Conservation (phyloP, 139 green algal genomes). For the Volvox africanus region DNA sequence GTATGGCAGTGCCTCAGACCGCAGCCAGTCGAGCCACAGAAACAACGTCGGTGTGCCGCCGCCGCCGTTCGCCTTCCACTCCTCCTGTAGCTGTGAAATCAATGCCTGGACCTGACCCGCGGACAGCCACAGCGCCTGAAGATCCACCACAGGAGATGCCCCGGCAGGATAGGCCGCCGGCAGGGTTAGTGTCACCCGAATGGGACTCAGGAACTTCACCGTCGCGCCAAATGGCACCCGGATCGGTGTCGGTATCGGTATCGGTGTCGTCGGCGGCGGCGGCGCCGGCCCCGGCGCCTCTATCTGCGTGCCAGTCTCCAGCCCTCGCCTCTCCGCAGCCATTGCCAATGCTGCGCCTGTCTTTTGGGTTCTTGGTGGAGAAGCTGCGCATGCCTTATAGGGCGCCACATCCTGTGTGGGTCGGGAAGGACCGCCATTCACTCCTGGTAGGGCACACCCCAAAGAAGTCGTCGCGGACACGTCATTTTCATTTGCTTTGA, state of each 20-base stretch:
- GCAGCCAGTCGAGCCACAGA: constrained; percentile 74
- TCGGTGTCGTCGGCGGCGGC: neutral
- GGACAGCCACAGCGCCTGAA: constrained; percentile 63
- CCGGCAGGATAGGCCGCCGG: constrained; percentile 56
- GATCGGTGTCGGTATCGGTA: neutral
- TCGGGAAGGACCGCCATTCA: too few species aligned
- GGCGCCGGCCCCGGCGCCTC: neutral
- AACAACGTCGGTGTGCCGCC: constrained; percentile 60
- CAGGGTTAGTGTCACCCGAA: constrained; percentile 63
- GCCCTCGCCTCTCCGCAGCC: neutral
- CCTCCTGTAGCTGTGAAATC: constrained; percentile 36
- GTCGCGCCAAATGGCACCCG: constrained; percentile 27
- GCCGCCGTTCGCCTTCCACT: constrained; percentile 60
- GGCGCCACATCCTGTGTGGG: too few species aligned
- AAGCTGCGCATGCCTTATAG: too few species aligned
- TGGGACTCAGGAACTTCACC: constrained; percentile 57
- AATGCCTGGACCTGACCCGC: constrained; percentile 19
- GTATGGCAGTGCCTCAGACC: constrained; percentile 49
- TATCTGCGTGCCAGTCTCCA: constrained; percentile 6
- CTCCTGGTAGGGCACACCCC: too few species aligned
- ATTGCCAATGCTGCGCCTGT: too few species aligned
- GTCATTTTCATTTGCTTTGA: too few species aligned
- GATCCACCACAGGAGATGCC: constrained; percentile 10
- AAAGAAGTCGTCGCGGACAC: too few species aligned
- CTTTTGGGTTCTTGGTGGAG: too few species aligned